These are phyloP conservation scores for Phlyctochytrium planicorne DNA, from an alignment of 192 early-diverging fungal species.

Conservation along the genomic window DNA sequence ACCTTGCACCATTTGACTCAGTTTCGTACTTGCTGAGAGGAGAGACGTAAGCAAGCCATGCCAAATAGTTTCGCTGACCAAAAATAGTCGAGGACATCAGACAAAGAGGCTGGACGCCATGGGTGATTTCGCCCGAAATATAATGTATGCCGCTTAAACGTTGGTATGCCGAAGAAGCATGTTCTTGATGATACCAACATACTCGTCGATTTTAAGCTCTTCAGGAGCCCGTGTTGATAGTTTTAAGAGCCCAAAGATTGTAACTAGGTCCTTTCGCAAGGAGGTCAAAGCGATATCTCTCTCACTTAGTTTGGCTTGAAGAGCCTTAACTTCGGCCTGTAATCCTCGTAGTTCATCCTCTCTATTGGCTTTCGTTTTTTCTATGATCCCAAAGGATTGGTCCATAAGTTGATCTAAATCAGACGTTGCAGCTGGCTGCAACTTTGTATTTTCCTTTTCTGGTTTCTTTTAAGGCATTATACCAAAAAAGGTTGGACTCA, in stretches of 20 bases:
- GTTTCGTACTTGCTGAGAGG: slow-evolving; percentile 37
- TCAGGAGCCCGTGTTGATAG: neutral
- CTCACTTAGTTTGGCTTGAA: neutral
- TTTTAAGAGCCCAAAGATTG: neutral
- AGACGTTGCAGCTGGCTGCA: too few relatives aligned
- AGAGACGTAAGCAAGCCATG: slow-evolving; percentile 31
- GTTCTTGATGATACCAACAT: slow-evolving; percentile 9
- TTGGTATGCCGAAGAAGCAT: neutral
- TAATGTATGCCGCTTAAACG: slow-evolving; percentile 9
- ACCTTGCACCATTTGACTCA: slow-evolving; percentile 37
- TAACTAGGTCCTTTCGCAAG: slow-evolving; percentile 6
- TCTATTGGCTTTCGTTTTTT: slow-evolving; percentile 1
- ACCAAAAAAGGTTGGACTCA: too few relatives aligned
- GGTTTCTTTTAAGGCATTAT: too few relatives aligned
- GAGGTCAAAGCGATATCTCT: neutral
- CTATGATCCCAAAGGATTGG: slow-evolving; percentile 2
- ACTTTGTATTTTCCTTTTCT: too few relatives aligned
- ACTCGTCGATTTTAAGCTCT: slow-evolving; percentile 8
- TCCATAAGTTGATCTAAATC: slow-evolving; percentile 8
- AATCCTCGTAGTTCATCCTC: neutral
- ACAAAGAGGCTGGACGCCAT: slow-evolving; percentile 36
- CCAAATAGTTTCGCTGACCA: slow-evolving; percentile 7
- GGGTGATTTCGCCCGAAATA: slow-evolving; percentile 43
- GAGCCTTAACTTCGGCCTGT: neutral
- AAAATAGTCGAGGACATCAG: slow-evolving; percentile 36